Base-by-base conservation (phyloP, 257 asterid species). In the Scutellaria barbata region DNA sequence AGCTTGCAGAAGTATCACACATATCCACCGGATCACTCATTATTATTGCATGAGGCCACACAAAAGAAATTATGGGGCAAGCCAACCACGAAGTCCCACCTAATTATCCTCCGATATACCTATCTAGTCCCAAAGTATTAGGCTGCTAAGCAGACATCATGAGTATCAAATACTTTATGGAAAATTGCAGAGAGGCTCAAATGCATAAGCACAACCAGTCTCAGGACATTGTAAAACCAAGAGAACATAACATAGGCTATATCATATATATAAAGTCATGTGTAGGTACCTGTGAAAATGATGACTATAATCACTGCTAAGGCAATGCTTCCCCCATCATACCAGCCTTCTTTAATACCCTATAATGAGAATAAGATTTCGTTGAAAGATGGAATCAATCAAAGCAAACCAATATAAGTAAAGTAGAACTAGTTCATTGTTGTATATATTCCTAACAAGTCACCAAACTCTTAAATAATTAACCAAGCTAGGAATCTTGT, bases 291-390 rank as follows among this genome's bases (percentile, higher is more conserved):
- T 74, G 98, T 92, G 58, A 92, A 88, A 37, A 84, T 60, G 51
- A 90, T 90, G 66, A 92, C 97, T 51, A 92, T 84, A 41, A 90
- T 42, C 68, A 92, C 97, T 11, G 98, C 98, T 79, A 92, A 57
- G 33, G 91, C 85, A 76, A 92, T 92, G 85, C 97, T 92, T 74
- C 98, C 98, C 74, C 98, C 98, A 82, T 92, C 98, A 76, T 92
- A 92, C 98, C 98, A 92, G 73, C 98, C 98, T 83, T 90, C 91
- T 84, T 88, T 79, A 50, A 88, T 84, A 72, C 98, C 98, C 98
- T 92, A 79, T 55, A 68, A 35, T 66, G 48, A 71, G 56, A 60
- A 56, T 25, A 69, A 59, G 41, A 70, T 35, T 11, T 41, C 58
- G 61, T 22, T 22, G 25, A 2, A 22, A 22, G 25, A 1, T 39